These are phyloP conservation scores for Wickerhamiella allomyrinae DNA, from an alignment of 805 yeast species.

Conservation along the genomic window DNA sequence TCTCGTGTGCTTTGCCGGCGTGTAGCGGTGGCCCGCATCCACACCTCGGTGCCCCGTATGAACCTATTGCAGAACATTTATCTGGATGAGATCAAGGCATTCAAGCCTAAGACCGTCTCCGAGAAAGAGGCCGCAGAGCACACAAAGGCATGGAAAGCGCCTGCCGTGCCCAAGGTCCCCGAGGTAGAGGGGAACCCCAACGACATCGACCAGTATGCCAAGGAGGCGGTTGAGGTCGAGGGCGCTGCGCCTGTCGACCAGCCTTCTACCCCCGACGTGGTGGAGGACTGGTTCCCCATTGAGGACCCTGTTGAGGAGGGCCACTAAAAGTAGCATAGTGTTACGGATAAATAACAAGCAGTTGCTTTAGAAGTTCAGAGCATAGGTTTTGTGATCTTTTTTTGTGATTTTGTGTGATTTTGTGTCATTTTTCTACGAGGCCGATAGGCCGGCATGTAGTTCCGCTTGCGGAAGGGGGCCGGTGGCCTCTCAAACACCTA, in stretches of 20 bases:
- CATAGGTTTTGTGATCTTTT: too few species aligned
- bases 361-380: too few species aligned
- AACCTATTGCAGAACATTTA: slow-evolving; percentile 75
- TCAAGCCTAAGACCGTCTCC: slow-evolving; percentile 68
- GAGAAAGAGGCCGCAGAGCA: slow-evolving; percentile 63
- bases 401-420: too few species aligned
- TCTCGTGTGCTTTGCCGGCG: slow-evolving; percentile 6
- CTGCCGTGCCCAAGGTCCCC: slow-evolving; percentile 67
- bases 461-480: too few species aligned
- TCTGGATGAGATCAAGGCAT: slow-evolving; percentile 71
- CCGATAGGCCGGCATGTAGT: too few species aligned
- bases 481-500: too few species aligned
- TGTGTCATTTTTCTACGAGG: too few species aligned
- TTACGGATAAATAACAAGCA: too few species aligned
- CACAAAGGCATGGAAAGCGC: slow-evolving; percentile 73
- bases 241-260: slow-evolving; percentile 15
- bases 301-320: slow-evolving; percentile 26
- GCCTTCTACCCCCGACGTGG: slow-evolving; percentile 14
- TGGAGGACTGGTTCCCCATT: slow-evolving; percentile 31
- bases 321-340: slow-evolving; percentile 20
- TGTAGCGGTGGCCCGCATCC: slow-evolving; percentile 14
- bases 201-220: slow-evolving; percentile 34
- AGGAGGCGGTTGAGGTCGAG: slow-evolving; percentile 30
- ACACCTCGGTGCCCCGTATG: slow-evolving; percentile 20
- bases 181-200: slow-evolving; percentile 60